These are phyloP conservation scores for Hypholoma sublateritium DNA, from an alignment of 768 basidiomycete genomes.

Conservation along the genomic window DNA sequence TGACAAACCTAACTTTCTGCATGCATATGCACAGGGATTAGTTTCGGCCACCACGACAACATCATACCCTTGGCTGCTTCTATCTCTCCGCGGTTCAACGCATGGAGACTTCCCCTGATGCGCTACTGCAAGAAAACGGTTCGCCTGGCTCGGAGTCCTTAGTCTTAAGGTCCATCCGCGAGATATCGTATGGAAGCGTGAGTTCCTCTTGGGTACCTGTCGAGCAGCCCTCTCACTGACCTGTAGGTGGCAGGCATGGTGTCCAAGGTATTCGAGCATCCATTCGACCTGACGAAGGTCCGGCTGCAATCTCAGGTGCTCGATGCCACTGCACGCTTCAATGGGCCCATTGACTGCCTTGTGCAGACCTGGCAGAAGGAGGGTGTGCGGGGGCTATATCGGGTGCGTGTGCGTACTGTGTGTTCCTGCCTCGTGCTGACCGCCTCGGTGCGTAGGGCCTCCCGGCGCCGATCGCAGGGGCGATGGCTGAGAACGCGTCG, in stretches of 20 bases:
- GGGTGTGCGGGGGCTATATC: constrained; percentile 82
- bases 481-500: constrained; percentile 91
- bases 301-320: constrained; percentile 87
- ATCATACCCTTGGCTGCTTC: not conserved
- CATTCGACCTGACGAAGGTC: constrained; percentile 92
- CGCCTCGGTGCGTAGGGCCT: constrained; percentile 58
- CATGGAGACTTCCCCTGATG: constrained; percentile 24
- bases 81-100: not conserved
- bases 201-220: constrained; percentile 13
- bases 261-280: constrained; percentile 88
- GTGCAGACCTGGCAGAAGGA: constrained; percentile 79
- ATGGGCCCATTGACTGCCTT: constrained; percentile 88
- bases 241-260: constrained; percentile 75
- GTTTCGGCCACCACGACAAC: not conserved
- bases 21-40: not conserved
- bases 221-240: not conserved
- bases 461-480: constrained; percentile 90
- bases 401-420: constrained; percentile 51
- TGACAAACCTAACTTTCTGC: too few species aligned
- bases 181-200: constrained; percentile 51
- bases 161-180: constrained; percentile 37
- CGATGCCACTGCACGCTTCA: constrained; percentile 65
- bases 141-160: constrained; percentile 15
- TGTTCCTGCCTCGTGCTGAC: not conserved
- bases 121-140: constrained; percentile 9